Conservation (phyloP, 805 yeast species). For the Lipomyces starkeyi region DNA sequence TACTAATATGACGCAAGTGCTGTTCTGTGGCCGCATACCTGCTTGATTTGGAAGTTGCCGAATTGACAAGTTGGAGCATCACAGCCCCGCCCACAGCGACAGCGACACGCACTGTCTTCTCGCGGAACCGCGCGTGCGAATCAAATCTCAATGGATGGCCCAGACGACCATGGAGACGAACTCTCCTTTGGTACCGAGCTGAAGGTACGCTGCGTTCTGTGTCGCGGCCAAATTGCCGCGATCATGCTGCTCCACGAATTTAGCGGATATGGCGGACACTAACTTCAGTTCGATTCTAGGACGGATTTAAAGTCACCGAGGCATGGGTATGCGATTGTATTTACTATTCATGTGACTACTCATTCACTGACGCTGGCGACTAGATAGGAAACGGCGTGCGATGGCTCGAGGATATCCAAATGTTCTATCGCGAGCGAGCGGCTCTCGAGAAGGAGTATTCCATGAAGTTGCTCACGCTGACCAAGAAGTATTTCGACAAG, state of each 20-base stretch:
- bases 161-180: conserved; percentile 28
- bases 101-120: neutral
- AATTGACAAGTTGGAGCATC: neutral
- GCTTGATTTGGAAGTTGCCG: neutral
- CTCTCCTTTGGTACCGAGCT: conserved; percentile 45
- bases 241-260: neutral
- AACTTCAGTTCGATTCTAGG: conserved; percentile 49
- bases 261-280: neutral
- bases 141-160: conserved; percentile 28
- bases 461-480: conserved; percentile 63
- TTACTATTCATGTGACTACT: neutral
- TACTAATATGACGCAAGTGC: neutral
- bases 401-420: conserved; percentile 80
- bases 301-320: conserved; percentile 75
- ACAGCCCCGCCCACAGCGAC: neutral
- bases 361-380: neutral
- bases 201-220: conserved; percentile 36
- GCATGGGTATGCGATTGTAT: conserved; percentile 65
- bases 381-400: conserved; percentile 61
- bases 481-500: conserved; percentile 72
- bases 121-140: neutral
- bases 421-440: conserved; percentile 84
- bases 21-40: neutral
- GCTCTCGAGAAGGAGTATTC: conserved; percentile 84
- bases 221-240: neutral